Conservation (phyloP, 1,284 basidiomycete species). For the Malassezia vespertilionis region DNA sequence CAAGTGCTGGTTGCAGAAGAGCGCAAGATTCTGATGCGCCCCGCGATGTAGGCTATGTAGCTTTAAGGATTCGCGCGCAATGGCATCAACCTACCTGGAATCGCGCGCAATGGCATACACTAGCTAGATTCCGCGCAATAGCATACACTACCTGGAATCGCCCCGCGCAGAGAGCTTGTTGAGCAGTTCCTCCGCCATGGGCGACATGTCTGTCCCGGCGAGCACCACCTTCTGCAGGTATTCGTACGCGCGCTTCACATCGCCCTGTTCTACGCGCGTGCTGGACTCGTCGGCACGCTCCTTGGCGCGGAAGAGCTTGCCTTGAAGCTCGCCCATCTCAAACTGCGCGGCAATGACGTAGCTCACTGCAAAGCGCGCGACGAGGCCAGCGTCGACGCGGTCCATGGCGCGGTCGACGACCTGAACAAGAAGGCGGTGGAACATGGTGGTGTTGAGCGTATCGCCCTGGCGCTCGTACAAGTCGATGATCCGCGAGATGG, state of each 20-base stretch:
- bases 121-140: no score
- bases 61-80: no score
- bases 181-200: slow-evolving; percentile 38
- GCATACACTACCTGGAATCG: no score
- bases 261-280: slow-evolving; percentile 18
- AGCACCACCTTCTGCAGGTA: slow-evolving; percentile 42
- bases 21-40: slow-evolving; percentile 16
- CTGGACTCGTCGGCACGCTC: slow-evolving; percentile 3
- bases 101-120: no score
- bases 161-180: slow-evolving; percentile 23
- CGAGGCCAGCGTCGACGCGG: slow-evolving; percentile 26
- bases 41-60: slow-evolving; percentile 10
- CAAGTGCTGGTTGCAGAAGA: slow-evolving; percentile 16
- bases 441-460: slow-evolving; percentile 26
- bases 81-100: no score
- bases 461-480: slow-evolving; percentile 34
- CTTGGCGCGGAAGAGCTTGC: slow-evolving; percentile 14
- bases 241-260: slow-evolving; percentile 35
- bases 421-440: slow-evolving; percentile 41
- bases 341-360: slow-evolving; percentile 41
- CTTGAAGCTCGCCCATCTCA: slow-evolving; percentile 43
- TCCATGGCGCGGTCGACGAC: slow-evolving; percentile 27
- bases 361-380: slow-evolving; percentile 29
- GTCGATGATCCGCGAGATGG: slow-evolving; percentile 36
- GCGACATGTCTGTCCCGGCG: slow-evolving; percentile 36